A percentile compares a stretch with the other conserved stretches of the same genome.
Evolutionary conservation across 345 rosid genomes (phyloP).

Genomic region (Corchorus capsularis): DNA sequence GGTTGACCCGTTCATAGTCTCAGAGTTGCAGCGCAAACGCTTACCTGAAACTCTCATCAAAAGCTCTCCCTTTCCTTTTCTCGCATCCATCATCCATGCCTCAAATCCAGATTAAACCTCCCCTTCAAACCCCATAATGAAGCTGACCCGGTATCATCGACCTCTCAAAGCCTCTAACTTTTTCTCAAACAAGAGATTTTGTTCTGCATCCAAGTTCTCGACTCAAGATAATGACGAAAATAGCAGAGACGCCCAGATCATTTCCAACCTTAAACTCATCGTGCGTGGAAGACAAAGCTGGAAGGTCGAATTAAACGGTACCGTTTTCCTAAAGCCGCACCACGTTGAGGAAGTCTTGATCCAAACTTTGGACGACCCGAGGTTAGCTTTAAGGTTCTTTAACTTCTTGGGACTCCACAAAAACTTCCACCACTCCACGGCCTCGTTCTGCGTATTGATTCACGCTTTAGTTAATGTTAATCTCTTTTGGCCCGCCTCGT

Average conservation of each 20-base stretch:
- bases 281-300: conserved; percentile 72
- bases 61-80: not conserved
- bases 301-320: conserved; percentile 55
- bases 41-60: not conserved
- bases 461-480: conserved; percentile 58
- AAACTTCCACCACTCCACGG: conserved; percentile 62
- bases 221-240: conserved; percentile 29
- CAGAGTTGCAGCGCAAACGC: not conserved
- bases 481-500: conserved; percentile 89
- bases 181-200: conserved; percentile 24
- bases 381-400: conserved; percentile 78
- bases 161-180: conserved; percentile 25
- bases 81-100: not conserved
- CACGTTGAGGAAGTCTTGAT: conserved; percentile 70
- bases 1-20: not conserved
- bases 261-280: conserved; percentile 50
- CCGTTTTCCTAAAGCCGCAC: conserved; percentile 47
- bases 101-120: not conserved
- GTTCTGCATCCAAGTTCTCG: conserved; percentile 26
- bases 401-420: conserved; percentile 87
- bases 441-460: conserved; percentile 77
- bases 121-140: conserved; percentile 34
- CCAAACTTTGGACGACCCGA: conserved; percentile 65
- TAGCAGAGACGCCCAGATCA: conserved; percentile 50
- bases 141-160: conserved; percentile 34